Evolutionary conservation across 2,329 filamentous ascomycete species (phyloP), one percentile per base, ranked within the genome.

Genomic region (Epichloe uncinata): DNA sequence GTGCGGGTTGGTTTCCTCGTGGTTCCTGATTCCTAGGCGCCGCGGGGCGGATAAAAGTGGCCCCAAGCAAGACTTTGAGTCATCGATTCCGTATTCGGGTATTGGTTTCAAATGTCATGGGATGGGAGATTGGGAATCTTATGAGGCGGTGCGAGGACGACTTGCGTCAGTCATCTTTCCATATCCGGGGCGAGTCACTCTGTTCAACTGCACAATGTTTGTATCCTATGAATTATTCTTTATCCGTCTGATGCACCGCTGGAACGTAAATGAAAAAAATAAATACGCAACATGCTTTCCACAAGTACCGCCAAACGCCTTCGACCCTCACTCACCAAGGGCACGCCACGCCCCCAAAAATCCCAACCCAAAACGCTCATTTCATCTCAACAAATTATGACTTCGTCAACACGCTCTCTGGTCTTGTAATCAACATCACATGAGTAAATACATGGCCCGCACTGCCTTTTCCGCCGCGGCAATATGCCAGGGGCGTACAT

Each of bases 401-500:
- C 36, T 11, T 22, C 43, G 33, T 13, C 36, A 54, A 45, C 52
- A 58, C 52, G 52, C 55, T 55, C 52, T 33, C 46, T 50, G 51
- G 48, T 52, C 54, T 51, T 49, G 43, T 9, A 9, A 9, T 30
- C 42, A 55, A 50, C 43, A 38, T 75, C 69, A 87, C 73, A 84
- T 76, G 58, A 82, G 65, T 59, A 78, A 69, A 63, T 81, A 79
- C 60, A 91, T 64, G 18, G 76, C 82, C 61, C 78, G 72, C 4
- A 81, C 80, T 2, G 78, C 84, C 66, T 83, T 84, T 64, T 84
- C 76, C 2, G 81, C 85, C 16, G 78, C 82, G 12, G 80, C 82
- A 52, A 91, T 70, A 70, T 91, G 87, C 84, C 86, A 87, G 16
- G 87, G 87, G 58, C 85, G 69, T n/a, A 81, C 73, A 59, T 82